Base-by-base conservation (phyloP, 495 filamentous ascomycete species). In the Stereocaulon alpinum region DNA sequence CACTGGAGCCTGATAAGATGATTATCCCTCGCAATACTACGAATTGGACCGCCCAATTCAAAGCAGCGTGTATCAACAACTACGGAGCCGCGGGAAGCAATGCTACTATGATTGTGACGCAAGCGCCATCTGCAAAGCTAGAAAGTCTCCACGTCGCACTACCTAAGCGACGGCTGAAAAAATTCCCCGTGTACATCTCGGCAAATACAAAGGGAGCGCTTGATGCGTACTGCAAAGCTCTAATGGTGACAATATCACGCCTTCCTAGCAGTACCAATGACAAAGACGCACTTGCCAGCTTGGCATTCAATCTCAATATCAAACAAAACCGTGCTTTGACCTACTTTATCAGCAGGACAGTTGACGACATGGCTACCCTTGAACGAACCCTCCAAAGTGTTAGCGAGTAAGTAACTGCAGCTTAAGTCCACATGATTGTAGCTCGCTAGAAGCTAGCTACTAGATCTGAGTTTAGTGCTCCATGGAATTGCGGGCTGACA, bases 51-150 rank as follows among this genome's bases (percentile, higher is more conserved):
- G 62, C 43, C 17, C 40, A 6, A 17, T 34, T 30, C 3, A 34
- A 4, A 85, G 2, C 42, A 20, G 58, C 41, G 18, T 61, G 43
- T 40, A 43, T 65, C 62, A 80, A 76, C 60, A 80, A 74, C 57
- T 81, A 81, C 45, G 79, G 79, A 7, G 79, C 77, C 1, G 70
- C 74, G 0, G 77, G 79, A 2, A 72, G 66, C 43, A 81, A 76
- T 61, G 71, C 72, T 32, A 71, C 76, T 0, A 62, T 80, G 48
- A 52, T 81, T 9, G 62, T 78, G 55, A 56, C 0, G 59, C 69
- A 52, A 44, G 47, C 42, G 54, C 11, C 47, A 50, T 29, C 17
- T 34, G 3, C 1, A 24, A 3, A 24, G 24, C 24, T 24, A 24
- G 24, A 24, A 24, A 24, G 24, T 24, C 24, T 24, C 24, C 24